phyloP scores from a whole-genome alignment of 73 alveolate species.

The Tetrahymena thermophila region DNA sequence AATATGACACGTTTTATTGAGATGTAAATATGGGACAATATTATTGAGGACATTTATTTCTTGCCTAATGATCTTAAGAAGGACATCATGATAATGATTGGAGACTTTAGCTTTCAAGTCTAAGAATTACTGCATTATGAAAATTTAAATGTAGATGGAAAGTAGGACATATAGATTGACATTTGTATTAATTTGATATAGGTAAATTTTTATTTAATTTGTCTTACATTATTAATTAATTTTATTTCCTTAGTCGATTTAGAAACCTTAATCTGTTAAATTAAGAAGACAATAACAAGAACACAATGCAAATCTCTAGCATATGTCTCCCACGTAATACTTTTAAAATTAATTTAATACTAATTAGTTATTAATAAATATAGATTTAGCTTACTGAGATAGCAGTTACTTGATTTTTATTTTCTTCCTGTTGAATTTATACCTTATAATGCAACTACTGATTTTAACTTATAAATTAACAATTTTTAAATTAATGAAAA shows the following conservation, averaged over 20 bases:
- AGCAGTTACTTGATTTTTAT: not conserved
- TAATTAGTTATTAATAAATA: not conserved
- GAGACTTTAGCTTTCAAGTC: not conserved
- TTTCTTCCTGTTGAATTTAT: not conserved
- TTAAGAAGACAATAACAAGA: not conserved
- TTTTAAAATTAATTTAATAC: not conserved
- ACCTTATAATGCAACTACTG: not conserved
- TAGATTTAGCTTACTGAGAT: not conserved
- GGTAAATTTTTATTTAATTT: not conserved
- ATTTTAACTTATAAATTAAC: not conserved
- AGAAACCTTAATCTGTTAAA: not conserved
- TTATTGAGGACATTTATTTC: not conserved
- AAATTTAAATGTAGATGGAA: not conserved
- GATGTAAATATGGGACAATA: not conserved
- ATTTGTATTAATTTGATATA: not conserved
- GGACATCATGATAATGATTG: not conserved
- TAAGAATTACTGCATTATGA: not conserved
- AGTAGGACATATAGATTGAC: not conserved
- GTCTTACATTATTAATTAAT: not conserved
- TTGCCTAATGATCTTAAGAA: not conserved
- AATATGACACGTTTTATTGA: not conserved
- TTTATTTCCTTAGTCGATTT: not conserved
- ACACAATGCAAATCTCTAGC: not conserved
- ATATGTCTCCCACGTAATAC: not conserved
- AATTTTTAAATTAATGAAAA: not conserved